Conservation (phyloP, 352 stramenopile genomes). For the Globisporangium lucens region DNA sequence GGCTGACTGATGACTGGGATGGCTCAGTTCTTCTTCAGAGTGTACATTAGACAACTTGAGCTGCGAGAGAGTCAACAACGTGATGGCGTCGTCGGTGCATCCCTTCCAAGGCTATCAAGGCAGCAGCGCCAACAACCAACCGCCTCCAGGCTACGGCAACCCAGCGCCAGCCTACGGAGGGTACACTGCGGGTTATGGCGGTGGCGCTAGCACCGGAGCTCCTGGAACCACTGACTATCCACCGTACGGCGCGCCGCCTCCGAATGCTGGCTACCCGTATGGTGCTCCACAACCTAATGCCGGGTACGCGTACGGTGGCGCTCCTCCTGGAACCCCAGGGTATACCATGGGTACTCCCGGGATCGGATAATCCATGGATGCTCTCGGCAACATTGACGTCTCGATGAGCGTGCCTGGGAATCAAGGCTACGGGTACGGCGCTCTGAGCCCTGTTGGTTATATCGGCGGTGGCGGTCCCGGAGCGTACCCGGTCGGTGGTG, state of each 20-base stretch:
- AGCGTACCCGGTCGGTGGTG: background rate
- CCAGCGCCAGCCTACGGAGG: background rate
- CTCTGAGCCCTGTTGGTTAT: background rate
- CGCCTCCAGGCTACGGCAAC: background rate
- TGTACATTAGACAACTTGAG: background rate
- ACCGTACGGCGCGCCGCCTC: background rate
- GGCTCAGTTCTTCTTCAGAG: background rate
- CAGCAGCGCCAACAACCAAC: background rate
- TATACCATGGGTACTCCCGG: background rate
- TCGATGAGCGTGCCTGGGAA: background rate
- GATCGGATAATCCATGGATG: background rate
- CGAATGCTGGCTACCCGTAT: background rate
- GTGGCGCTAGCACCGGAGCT: background rate
- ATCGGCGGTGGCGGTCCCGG: background rate
- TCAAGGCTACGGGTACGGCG: background rate
- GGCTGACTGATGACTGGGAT: background rate
- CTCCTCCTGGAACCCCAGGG: background rate
- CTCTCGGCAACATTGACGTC: background rate
- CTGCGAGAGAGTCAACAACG: background rate
- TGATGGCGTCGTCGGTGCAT: conserved; percentile 10
- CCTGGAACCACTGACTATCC: background rate
- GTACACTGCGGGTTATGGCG: background rate
- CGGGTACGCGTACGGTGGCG: background rate
- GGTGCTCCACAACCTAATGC: background rate
- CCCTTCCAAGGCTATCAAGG: conserved; percentile 5